phyloP scores from a whole-genome alignment of 768 basidiomycete genomes.

The Auriculariales sp. region DNA sequence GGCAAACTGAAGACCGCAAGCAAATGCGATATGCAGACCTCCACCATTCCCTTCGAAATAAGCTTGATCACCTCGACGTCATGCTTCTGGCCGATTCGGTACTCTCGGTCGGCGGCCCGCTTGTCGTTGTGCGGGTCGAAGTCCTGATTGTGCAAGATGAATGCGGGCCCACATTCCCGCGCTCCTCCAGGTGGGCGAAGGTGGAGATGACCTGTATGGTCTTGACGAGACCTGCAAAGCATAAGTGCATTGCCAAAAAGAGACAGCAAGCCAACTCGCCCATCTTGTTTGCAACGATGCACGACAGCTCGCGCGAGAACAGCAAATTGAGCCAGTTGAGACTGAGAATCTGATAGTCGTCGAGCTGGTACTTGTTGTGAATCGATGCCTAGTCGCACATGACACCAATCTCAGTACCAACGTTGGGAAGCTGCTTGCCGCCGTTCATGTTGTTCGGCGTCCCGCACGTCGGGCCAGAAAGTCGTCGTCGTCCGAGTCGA shows the following conservation, averaged over 20 bases:
- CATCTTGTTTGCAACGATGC: conserved; percentile 99
- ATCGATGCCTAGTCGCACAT: too few relatives aligned
- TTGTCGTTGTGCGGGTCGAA: conserved; percentile 97
- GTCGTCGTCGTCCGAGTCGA: too few relatives aligned
- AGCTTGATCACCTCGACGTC: conserved; percentile 92
- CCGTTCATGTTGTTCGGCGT: too few relatives aligned
- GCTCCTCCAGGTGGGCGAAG: conserved; percentile 76
- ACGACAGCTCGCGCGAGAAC: conserved; percentile 66
- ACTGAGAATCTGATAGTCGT: conserved; percentile 96
- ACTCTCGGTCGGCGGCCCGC: conserved; percentile 94
- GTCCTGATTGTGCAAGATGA: conserved; percentile 96
- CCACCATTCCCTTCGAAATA: conserved; percentile 81
- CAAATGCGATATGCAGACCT: conserved; percentile 20
- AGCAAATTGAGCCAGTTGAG: conserved; percentile 92
- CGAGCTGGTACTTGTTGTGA: too few relatives aligned
- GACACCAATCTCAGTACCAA: too few relatives aligned
- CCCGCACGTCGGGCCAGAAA: too few relatives aligned
- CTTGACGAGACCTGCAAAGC: conserved; percentile 74
- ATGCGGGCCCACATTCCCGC: conserved; percentile 69
- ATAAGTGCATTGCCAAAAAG: conserved; percentile 6
- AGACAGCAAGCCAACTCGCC: conserved; percentile 36
- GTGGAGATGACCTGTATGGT: conserved; percentile 98
- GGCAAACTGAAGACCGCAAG: neutral
- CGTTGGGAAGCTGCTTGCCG: too few relatives aligned
- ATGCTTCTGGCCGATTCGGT: conserved; percentile 89